Evolutionary conservation across 129 eudicot genomes (phyloP).

Genomic region (Kitagawia praeruptora): DNA sequence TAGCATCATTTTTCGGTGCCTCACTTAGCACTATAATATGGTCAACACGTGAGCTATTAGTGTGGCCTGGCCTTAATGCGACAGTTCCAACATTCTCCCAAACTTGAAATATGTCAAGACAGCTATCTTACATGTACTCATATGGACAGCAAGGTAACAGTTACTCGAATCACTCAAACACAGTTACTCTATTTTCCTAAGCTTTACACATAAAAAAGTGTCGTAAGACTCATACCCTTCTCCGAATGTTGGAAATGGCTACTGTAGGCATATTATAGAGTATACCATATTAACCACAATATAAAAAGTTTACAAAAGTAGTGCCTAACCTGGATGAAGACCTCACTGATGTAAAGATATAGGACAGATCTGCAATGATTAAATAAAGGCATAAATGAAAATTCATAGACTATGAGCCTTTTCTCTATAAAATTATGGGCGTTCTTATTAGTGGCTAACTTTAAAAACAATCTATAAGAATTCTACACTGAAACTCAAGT

Average conservation of each 20-base stretch:
- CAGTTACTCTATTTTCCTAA: too few relatives aligned
- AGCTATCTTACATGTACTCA: too few relatives aligned
- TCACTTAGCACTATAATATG: too few relatives aligned
- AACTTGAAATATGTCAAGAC: too few relatives aligned
- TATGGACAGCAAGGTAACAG: too few relatives aligned
- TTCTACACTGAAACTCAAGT: neutral
- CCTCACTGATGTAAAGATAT: constrained; percentile 57
- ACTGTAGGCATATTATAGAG: neutral
- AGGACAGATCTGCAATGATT: constrained; percentile 40
- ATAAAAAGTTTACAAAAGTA: neutral
- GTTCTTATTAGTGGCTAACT: neutral
- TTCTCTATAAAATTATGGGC: neutral
- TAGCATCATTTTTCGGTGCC: too few relatives aligned
- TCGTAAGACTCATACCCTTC: neutral
- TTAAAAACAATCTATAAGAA: neutral
- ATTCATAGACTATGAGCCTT: too few relatives aligned
- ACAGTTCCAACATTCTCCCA: too few relatives aligned
- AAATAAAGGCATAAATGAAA: neutral
- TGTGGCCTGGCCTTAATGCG: too few relatives aligned
- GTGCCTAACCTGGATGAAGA: constrained; percentile 48
- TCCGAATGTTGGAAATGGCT: neutral
- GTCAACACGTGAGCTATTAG: too few relatives aligned
- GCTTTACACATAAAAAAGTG: neutral
- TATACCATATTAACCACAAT: neutral
- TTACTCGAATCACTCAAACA: too few relatives aligned